These are phyloP conservation scores for Ceratobasidium papillatum DNA, from an alignment of 1,284 basidiomycete species.

Conservation along the genomic window DNA sequence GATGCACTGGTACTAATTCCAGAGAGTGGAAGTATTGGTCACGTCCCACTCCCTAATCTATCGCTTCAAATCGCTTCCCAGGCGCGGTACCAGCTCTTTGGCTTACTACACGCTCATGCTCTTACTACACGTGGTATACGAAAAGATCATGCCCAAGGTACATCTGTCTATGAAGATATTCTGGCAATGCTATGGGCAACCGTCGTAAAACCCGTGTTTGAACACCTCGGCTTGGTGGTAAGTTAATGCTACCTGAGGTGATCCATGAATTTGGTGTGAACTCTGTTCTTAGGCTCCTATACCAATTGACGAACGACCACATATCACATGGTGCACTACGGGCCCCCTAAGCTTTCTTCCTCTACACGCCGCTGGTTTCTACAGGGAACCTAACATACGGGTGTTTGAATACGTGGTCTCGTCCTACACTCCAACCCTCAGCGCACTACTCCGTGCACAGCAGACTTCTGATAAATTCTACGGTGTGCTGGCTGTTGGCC, in stretches of 20 bases:
- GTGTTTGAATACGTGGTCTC: background rate
- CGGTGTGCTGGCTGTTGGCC: background rate
- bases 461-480: background rate
- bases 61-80: background rate
- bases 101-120: background rate
- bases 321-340: background rate
- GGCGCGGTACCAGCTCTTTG: background rate
- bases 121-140: background rate
- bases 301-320: background rate
- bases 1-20: conserved; percentile 7
- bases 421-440: background rate
- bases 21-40: background rate
- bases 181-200: background rate
- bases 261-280: background rate
- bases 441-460: background rate
- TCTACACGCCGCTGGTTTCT: background rate
- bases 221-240: background rate
- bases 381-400: background rate
- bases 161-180: background rate
- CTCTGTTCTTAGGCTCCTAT: background rate
- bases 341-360: background rate
- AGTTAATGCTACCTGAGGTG: background rate
- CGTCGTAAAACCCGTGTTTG: background rate
- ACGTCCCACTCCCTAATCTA: background rate
- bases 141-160: background rate